Percentiles rank a stretch among this genome's conserved stretches.
These are phyloP conservation scores for Trametes villosa DNA, from an alignment of 768 basidiomycete genomes.

Conservation along the genomic window DNA sequence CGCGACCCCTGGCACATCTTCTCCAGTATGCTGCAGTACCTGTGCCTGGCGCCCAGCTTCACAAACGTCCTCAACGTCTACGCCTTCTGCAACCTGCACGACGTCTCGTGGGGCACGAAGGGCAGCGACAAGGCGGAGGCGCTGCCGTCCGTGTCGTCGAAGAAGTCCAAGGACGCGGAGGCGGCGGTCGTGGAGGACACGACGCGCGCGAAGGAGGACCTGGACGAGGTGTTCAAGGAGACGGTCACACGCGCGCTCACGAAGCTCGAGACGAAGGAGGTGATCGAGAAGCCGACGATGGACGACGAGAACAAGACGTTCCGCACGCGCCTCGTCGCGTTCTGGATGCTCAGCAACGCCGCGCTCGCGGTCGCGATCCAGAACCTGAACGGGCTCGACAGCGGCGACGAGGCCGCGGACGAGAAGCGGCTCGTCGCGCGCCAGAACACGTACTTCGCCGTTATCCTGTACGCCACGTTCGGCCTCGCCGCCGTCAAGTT, in stretches of 20 bases:
- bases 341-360: conserved; percentile 82
- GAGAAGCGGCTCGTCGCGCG: conserved; percentile 41
- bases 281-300: conserved; percentile 75
- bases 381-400: conserved; percentile 68
- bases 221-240: conserved; percentile 90
- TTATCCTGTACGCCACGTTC: conserved; percentile 85
- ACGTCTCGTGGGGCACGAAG: conserved; percentile 95
- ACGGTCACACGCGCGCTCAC: conserved; percentile 88
- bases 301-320: conserved; percentile 93
- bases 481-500: conserved; percentile 73
- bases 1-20: conserved; percentile 99
- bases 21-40: conserved; percentile 90
- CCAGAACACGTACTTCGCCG: conserved; percentile 69
- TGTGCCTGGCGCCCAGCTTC: conserved; percentile 89
- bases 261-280: conserved; percentile 69
- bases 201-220: conserved; percentile 80
- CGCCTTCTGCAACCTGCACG: conserved; percentile 96
- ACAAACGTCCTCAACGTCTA: conserved; percentile 96
- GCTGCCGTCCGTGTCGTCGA: conserved; percentile 86
- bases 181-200: conserved; percentile 85
- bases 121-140: conserved; percentile 94
- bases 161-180: conserved; percentile 75
- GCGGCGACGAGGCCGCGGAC: conserved; percentile 46
- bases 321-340: conserved; percentile 83
- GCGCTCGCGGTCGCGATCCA: conserved; percentile 73